Conservation (phyloP, 2,329 filamentous ascomycete species). For the Venturia pyrina region DNA sequence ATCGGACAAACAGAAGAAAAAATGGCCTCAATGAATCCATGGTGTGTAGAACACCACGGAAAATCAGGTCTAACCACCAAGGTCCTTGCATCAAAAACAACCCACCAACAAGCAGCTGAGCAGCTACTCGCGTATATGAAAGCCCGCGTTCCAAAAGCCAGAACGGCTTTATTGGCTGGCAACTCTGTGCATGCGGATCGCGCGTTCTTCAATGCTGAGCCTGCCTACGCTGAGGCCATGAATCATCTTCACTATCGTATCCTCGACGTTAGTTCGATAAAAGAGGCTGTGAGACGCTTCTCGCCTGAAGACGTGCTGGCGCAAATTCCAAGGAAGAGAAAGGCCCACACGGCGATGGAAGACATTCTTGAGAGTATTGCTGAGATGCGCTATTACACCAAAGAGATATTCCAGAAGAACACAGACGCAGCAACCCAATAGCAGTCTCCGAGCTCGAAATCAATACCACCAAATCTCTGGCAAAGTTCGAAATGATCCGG, state of each 20-base stretch:
- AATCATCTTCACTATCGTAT: constrained; percentile 82
- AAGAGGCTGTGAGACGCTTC: constrained; percentile 84
- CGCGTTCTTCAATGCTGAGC: constrained; percentile 63
- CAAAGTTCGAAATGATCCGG: neutral
- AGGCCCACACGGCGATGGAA: constrained; percentile 66
- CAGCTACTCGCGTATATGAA: constrained; percentile 71
- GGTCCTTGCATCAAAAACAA: constrained; percentile 63
- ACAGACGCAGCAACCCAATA: neutral
- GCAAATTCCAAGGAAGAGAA: constrained; percentile 60
- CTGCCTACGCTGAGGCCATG: constrained; percentile 58
- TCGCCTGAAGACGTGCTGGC: constrained; percentile 49
- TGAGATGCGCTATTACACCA: constrained; percentile 76
- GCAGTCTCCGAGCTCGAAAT: neutral
- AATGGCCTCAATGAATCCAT: constrained; percentile 74
- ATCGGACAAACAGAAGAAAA: constrained; percentile 62
- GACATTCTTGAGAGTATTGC: constrained; percentile 94
- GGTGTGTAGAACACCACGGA: constrained; percentile 76
- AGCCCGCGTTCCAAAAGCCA: constrained; percentile 54
- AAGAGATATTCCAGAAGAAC: constrained; percentile 48
- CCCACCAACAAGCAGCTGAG: constrained; percentile 60
- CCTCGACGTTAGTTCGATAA: constrained; percentile 82
- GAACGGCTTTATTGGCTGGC: constrained; percentile 68
- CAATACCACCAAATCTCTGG: neutral
- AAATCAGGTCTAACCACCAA: constrained; percentile 70
- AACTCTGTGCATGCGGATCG: constrained; percentile 90